These are phyloP conservation scores for Dichotomopilus funicola DNA, from an alignment of 2,329 filamentous ascomycete species.

Conservation along the genomic window DNA sequence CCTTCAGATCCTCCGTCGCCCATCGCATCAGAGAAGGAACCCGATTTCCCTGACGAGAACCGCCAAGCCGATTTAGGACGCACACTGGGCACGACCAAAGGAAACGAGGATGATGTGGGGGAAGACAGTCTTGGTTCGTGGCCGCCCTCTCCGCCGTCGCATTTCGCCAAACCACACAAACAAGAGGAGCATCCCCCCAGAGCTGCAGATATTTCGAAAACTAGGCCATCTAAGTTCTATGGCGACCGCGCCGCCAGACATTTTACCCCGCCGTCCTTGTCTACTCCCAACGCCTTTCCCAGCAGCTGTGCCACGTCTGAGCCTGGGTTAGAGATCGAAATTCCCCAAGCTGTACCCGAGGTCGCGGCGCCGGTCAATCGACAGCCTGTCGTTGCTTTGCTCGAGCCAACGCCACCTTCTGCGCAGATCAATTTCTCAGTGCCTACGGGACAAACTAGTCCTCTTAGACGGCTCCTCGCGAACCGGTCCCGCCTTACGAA, in stretches of 20 bases:
- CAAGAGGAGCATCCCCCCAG: background rate
- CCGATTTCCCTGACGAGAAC: background rate
- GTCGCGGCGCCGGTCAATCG: constrained; percentile 6
- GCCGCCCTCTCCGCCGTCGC: constrained; percentile 4
- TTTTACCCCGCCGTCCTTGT: background rate
- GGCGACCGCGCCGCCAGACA: background rate
- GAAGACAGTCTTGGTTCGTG: background rate
- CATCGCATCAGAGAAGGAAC: background rate
- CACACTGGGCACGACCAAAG: background rate
- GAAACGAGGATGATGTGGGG: background rate
- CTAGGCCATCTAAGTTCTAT: background rate
- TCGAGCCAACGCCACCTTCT: constrained; percentile 24
- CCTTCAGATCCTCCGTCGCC: constrained; percentile 2
- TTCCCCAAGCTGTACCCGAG: constrained; percentile 18
- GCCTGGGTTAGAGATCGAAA: constrained; percentile 18
- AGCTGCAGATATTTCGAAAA: background rate
- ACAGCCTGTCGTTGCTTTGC: background rate
- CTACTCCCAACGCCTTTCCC: constrained; percentile 3
- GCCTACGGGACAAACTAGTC: constrained; percentile 3
- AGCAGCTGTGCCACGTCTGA: constrained; percentile 20
- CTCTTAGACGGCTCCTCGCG: background rate
- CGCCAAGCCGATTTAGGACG: background rate
- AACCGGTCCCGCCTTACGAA: constrained; percentile 19
- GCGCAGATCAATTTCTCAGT: constrained; percentile 25
- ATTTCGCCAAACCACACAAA: background rate